Evolutionary conservation across 345 rosid genomes (phyloP).

Genomic region (Crucihimalaya himalaica): DNA sequence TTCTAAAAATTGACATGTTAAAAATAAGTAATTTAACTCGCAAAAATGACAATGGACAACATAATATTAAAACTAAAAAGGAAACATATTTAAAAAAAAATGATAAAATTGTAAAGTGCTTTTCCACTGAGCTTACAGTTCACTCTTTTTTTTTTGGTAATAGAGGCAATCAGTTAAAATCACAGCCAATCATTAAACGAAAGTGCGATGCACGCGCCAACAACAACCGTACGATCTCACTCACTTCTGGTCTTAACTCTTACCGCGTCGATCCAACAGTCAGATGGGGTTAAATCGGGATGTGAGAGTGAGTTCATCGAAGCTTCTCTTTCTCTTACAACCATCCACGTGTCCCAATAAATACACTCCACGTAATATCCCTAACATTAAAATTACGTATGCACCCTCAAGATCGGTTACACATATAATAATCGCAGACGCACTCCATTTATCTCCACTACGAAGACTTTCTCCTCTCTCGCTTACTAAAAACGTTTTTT

Average conservation of each 20-base stretch:
- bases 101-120: neutral
- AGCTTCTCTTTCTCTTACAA: slow-evolving; percentile 5
- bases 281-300: slow-evolving; percentile 7
- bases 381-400: neutral
- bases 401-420: slow-evolving; percentile 8
- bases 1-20: too few species aligned
- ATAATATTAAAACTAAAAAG: neutral
- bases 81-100: too few species aligned
- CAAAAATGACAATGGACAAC: neutral
- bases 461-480: slow-evolving; percentile 10
- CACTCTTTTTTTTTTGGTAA: slow-evolving; percentile 8
- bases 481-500: neutral
- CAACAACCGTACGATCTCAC: slow-evolving; percentile 27
- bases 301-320: slow-evolving; percentile 24
- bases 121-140: slow-evolving; percentile 7
- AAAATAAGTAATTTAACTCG: neutral
- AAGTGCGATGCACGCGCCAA: neutral
- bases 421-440: slow-evolving; percentile 30
- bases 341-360: neutral
- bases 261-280: slow-evolving; percentile 33
- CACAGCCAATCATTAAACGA: neutral
- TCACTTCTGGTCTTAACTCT: slow-evolving; percentile 5
- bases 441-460: slow-evolving; percentile 13
- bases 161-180: neutral
- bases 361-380: neutral